Evolutionary conservation across 169 alveolate species (phyloP).

Genomic region (Plasmodium vinckei): DNA sequence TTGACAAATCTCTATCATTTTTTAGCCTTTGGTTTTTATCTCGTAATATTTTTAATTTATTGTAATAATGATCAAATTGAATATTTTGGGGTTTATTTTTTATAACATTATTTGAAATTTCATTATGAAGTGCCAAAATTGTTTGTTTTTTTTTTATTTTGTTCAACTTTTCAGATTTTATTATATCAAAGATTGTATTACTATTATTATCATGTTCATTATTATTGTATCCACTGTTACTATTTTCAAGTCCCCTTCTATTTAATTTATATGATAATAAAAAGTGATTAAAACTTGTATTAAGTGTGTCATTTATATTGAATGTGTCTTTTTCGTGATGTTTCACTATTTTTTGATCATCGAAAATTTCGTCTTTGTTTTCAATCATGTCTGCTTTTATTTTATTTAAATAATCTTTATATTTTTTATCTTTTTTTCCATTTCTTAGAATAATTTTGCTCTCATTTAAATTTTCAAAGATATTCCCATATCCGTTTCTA

Average conservation of each 20-base stretch:
- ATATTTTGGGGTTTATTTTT: not conserved
- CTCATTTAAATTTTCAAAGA: not conserved
- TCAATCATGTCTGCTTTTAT: not conserved
- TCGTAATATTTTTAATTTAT: not conserved
- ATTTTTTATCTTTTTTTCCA: slow-evolving; percentile 1
- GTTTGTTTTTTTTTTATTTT: slow-evolving; percentile 5
- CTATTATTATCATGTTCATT: not conserved
- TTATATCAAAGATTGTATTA: slow-evolving; percentile 12
- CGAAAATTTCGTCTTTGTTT: not conserved
- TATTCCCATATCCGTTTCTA: not conserved
- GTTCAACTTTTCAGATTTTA: slow-evolving; percentile 19
- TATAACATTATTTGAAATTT: not conserved
- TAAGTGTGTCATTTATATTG: slow-evolving; percentile 7
- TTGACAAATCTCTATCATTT: not conserved
- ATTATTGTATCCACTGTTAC: not conserved
- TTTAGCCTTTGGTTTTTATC: not conserved
- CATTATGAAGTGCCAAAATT: not conserved
- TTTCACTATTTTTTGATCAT: not conserved
- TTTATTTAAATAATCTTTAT: slow-evolving; percentile 17
- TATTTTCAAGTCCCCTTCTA: slow-evolving; percentile 1
- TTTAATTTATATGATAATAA: slow-evolving; percentile 50
- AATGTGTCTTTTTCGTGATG: not conserved
- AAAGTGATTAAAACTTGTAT: slow-evolving; percentile 39
- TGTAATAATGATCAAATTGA: no score
- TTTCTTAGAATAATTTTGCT: not conserved